Percentiles rank a stretch among this genome's conserved stretches.
Evolutionary conservation across 768 basidiomycete species (phyloP).

Genomic region (Gautieria morchelliformis): DNA sequence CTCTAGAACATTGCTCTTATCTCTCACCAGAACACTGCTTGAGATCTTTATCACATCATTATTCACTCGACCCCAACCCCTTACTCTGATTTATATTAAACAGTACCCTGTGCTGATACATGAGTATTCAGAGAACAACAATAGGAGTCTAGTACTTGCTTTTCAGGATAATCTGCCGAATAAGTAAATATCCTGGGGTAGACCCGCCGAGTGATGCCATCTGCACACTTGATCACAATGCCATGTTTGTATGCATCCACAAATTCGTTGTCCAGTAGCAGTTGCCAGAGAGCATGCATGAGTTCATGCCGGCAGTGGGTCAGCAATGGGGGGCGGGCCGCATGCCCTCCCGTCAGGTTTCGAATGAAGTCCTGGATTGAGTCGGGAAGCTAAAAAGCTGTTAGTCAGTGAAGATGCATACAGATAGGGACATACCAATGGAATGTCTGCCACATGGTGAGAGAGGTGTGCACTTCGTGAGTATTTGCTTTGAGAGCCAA

Average conservation of each 20-base stretch:
- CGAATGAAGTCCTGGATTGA: constrained; percentile 19
- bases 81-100: too few species aligned
- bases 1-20: too few species aligned
- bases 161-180: constrained; percentile 28
- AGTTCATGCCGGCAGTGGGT: constrained; percentile 17
- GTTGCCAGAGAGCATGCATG: constrained; percentile 19
- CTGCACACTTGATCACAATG: constrained; percentile 17
- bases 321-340: constrained; percentile 8
- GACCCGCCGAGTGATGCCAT: constrained; percentile 17
- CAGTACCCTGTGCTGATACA: too few species aligned
- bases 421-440: constrained; percentile 19
- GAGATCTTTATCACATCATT: too few species aligned
- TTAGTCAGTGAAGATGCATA: neutral
- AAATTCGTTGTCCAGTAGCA: constrained; percentile 17
- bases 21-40: too few species aligned
- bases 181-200: constrained; percentile 21
- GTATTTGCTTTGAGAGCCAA: constrained; percentile 32
- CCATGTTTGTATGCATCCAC: constrained; percentile 19
- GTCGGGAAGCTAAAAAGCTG: constrained; percentile 19
- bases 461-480: constrained; percentile 21
- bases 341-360: constrained; percentile 7
- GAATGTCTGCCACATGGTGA: constrained; percentile 37
- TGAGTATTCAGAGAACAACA: too few species aligned
- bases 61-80: too few species aligned
- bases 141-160: constrained; percentile 14